These are phyloP conservation scores for Aspergillus nomiae DNA, from an alignment of 2,329 filamentous ascomycete genomes.

Conservation along the genomic window DNA sequence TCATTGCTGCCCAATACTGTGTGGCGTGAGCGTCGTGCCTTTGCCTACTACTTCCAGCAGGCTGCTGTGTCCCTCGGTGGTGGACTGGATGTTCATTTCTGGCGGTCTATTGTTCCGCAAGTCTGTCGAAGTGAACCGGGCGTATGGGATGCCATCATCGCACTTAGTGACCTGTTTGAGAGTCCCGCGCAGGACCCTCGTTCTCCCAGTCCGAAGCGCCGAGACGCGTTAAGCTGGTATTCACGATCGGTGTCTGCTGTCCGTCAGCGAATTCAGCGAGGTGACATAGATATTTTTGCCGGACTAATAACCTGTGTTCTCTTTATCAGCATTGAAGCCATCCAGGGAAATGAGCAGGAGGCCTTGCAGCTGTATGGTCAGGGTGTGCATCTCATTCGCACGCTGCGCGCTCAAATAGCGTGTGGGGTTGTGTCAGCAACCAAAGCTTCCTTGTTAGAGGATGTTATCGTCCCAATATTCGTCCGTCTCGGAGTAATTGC, in stretches of 20 bases:
- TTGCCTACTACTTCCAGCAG: conserved; percentile 38
- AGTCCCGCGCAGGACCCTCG: conserved; percentile 17
- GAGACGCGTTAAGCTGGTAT: conserved; percentile 34
- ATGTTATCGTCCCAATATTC: conserved; percentile 33
- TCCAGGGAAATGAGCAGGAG: conserved; percentile 28
- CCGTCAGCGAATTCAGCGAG: conserved; percentile 26
- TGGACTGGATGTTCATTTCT: conserved; percentile 35
- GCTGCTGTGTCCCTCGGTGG: conserved; percentile 34
- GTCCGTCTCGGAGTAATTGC: conserved; percentile 29
- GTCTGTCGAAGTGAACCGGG: conserved; percentile 36
- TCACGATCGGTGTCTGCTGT: conserved; percentile 32
- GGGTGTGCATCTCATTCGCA: conserved; percentile 28
- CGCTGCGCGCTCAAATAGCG: conserved; percentile 19
- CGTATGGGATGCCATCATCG: conserved; percentile 40
- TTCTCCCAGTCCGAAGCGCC: conserved; percentile 21
- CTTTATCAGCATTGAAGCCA: conserved; percentile 37
- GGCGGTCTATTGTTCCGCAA: conserved; percentile 34
- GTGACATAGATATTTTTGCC: conserved; percentile 27
- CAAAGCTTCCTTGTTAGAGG: conserved; percentile 21
- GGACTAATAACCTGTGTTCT: conserved; percentile 35
- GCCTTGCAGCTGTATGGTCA: conserved; percentile 33
- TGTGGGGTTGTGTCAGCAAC: conserved; percentile 7
- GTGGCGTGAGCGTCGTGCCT: conserved; percentile 37
- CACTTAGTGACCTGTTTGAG: conserved; percentile 39
- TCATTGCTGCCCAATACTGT: conserved; percentile 24